A percentile compares a stretch with the other conserved stretches of the same genome.
Conservation (phyloP, 2,329 filamentous ascomycete species). For the Fusarium sublunatum region DNA sequence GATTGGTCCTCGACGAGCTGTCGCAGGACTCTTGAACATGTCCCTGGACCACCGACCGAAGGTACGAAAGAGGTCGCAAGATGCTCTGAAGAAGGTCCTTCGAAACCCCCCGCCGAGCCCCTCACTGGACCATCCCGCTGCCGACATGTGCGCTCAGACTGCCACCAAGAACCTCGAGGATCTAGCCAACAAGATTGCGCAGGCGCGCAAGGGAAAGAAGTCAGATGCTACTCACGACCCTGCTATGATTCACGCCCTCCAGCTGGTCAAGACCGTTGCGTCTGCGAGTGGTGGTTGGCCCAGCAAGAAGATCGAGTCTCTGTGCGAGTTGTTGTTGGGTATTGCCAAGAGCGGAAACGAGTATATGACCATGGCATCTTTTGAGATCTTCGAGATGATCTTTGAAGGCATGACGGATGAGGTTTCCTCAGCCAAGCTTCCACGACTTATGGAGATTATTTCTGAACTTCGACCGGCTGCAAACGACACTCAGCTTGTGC, state of each 20-base stretch:
- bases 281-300: slow-evolving; percentile 93
- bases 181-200: slow-evolving; percentile 70
- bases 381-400: slow-evolving; percentile 97
- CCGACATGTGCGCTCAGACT: slow-evolving; percentile 95
- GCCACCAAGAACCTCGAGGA: slow-evolving; percentile 84
- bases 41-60: slow-evolving; percentile 91
- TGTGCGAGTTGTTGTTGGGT: slow-evolving; percentile 88
- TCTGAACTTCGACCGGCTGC: slow-evolving; percentile 89
- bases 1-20: slow-evolving; percentile 86
- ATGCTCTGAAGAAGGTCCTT: slow-evolving; percentile 85
- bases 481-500: slow-evolving; percentile 93
- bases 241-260: slow-evolving; percentile 87
- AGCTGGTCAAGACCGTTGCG: slow-evolving; percentile 91
- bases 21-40: slow-evolving; percentile 86
- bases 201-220: slow-evolving; percentile 72
- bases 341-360: slow-evolving; percentile 93
- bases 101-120: slow-evolving; percentile 89
- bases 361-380: slow-evolving; percentile 94
- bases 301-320: slow-evolving; percentile 90
- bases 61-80: slow-evolving; percentile 91
- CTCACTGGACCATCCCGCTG: slow-evolving; percentile 91
- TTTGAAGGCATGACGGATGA: slow-evolving; percentile 92
- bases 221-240: slow-evolving; percentile 78
- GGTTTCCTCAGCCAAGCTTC: slow-evolving; percentile 87
- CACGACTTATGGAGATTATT: slow-evolving; percentile 89